phyloP scores from a whole-genome alignment of 768 basidiomycete species.

The Russula griseocarnosa region DNA sequence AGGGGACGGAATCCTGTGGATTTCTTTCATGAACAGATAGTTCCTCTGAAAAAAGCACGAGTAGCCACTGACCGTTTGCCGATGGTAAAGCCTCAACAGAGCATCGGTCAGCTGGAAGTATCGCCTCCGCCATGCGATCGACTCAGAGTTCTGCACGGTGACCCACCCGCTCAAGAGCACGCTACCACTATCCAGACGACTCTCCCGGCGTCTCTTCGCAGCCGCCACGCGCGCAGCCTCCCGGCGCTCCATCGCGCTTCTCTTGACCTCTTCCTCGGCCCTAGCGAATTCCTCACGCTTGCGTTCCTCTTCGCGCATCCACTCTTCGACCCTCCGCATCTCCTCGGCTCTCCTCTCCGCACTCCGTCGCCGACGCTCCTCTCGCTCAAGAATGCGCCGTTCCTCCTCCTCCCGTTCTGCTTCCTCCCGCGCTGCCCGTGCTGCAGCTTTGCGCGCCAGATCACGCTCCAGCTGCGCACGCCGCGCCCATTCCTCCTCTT shows the following conservation, averaged over 20 bases:
- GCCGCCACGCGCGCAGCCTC: constrained; percentile 17
- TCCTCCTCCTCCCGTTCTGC: constrained; percentile 22
- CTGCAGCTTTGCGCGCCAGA: constrained; percentile 8
- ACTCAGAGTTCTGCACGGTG: constrained; percentile 21
- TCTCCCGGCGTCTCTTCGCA: constrained; percentile 20
- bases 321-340: constrained; percentile 14
- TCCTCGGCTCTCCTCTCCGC: constrained; percentile 20
- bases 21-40: neutral
- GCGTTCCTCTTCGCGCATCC: constrained; percentile 14
- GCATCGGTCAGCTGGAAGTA: constrained; percentile 25
- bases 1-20: constrained; percentile 16
- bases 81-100: constrained; percentile 15
- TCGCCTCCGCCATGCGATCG: constrained; percentile 25
- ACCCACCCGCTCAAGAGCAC: constrained; percentile 25
- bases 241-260: constrained; percentile 5
- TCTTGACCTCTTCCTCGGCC: constrained; percentile 22
- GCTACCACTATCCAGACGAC: constrained; percentile 1
- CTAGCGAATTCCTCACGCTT: constrained; percentile 7
- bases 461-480: constrained; percentile 18
- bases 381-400: constrained; percentile 8
- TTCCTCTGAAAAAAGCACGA: neutral
- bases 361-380: constrained; percentile 16
- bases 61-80: constrained; percentile 14
- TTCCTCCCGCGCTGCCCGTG: constrained; percentile 12
- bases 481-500: constrained; percentile 11